A percentile compares a stretch with the other conserved stretches of the same genome.
These are phyloP conservation scores for Nyctanthes arbortristis DNA, from an alignment of 257 asterid genomes.

Conservation along the genomic window DNA sequence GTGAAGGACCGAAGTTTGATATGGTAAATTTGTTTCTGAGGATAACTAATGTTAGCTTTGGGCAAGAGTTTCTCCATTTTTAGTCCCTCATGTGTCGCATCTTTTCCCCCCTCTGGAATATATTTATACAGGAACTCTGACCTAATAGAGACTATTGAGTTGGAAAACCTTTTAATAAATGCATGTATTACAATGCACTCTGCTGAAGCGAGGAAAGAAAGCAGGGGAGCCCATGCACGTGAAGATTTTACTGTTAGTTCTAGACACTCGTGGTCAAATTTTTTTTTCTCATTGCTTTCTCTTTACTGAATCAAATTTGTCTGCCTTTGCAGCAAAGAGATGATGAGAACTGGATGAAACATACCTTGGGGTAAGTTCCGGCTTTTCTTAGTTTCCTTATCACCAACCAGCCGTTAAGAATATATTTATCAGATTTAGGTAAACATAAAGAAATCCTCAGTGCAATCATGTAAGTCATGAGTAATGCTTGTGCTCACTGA, in stretches of 20 bases:
- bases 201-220: slow-evolving; percentile 99
- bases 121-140: slow-evolving; percentile 76
- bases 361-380: slow-evolving; percentile 76
- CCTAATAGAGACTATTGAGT: slow-evolving; percentile 89
- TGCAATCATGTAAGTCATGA: not conserved
- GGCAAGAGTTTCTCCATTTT: slow-evolving; percentile 1
- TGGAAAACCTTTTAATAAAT: slow-evolving; percentile 90
- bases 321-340: slow-evolving; percentile 77
- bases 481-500: not conserved
- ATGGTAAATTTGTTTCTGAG: slow-evolving; percentile 52
- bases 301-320: slow-evolving; percentile 22
- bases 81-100: no score
- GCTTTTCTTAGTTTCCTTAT: not conserved
- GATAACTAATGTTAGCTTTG: not conserved
- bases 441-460: not conserved
- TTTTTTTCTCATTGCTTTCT: not conserved
- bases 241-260: slow-evolving; percentile 91
- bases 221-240: slow-evolving; percentile 99
- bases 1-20: slow-evolving; percentile 86
- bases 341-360: slow-evolving; percentile 93
- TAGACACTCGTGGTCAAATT: not conserved
- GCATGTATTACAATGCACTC: slow-evolving; percentile 99
- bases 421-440: not conserved
- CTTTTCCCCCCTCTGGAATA: not conserved
- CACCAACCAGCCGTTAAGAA: not conserved